Base-by-base conservation (phyloP, 2,329 filamentous ascomycete species). In the Alternaria burnsii region DNA sequence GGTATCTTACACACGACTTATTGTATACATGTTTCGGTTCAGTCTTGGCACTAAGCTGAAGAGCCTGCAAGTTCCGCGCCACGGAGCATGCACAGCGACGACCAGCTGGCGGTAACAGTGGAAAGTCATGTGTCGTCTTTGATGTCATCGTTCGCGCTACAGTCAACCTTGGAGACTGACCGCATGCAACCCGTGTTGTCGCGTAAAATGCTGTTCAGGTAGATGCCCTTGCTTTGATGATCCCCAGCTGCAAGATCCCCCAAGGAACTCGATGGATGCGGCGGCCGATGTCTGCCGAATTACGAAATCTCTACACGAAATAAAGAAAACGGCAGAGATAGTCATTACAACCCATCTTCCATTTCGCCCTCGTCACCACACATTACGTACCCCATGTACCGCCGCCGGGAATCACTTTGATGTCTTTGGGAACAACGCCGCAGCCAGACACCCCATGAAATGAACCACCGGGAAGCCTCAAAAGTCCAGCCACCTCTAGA, bases 401-500 rank as follows among this genome's bases (percentile, higher is more conserved):
- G 46, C 46, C 46, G 46, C 34, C 46, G 46, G 46, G 14, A 50
- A 36, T 22, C 46, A 30, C 46, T 34, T 48, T 10, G 38, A 40
- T 20, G 36, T 26, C 14, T 5, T 18, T 32, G 46, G 46, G 14
- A 50, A 36, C 16, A 48, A 14, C 18, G 30, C 30, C 46, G 44
- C 28, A 48, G 28, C 30, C 44, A 32, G 44, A 2, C 44, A 34
- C 30, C 46, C 46, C 46, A 30, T 30, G 46, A 32, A 48, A 48
- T 36, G 46, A 48, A 48, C 30, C 46, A 48, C 46, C 46, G 46
- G 46, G 30, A 4, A 30, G 46, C 46, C 30, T 50, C 30, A 50
- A 26, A 50, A 50, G 32, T 38, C 30, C 46, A 50, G 46, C 46
- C 46, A 50, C 32, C 20, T 38, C 46, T 50, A 50, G 46, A 50